Evolutionary conservation across 306 rosid genomes (phyloP).

Genomic region (Quercus suber): DNA sequence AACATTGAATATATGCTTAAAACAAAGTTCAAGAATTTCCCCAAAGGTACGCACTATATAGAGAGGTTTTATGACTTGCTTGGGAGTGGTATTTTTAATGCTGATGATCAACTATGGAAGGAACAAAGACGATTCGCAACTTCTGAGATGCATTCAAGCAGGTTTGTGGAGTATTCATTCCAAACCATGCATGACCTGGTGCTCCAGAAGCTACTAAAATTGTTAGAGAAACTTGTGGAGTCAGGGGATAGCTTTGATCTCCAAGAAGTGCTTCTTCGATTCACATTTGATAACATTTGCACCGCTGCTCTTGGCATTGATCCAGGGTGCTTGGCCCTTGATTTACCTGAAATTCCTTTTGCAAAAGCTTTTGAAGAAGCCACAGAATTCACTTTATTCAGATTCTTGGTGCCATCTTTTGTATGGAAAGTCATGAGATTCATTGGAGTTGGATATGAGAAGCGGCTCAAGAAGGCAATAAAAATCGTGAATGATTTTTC

Average conservation of each 20-base stretch:
- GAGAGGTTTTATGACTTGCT: constrained; percentile 43
- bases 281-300: constrained; percentile 48
- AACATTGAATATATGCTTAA: constrained; percentile 46
- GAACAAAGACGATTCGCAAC: constrained; percentile 38
- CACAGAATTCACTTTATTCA: not conserved
- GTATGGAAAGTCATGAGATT: constrained; percentile 9
- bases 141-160: constrained; percentile 33
- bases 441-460: constrained; percentile 11
- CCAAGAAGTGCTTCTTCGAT: constrained; percentile 44
- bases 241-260: constrained; percentile 28
- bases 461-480: constrained; percentile 8
- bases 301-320: constrained; percentile 35
- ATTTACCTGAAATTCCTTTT: constrained; percentile 9
- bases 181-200: constrained; percentile 32
- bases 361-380: constrained; percentile 22
- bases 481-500: constrained; percentile 30
- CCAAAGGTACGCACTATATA: constrained; percentile 35
- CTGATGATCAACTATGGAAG: constrained; percentile 39
- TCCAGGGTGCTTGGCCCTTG: constrained; percentile 37
- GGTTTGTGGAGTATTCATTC: constrained; percentile 23
- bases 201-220: constrained; percentile 24
- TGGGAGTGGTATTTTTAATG: constrained; percentile 45
- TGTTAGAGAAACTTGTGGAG: constrained; percentile 19
- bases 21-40: constrained; percentile 43
- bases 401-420: constrained; percentile 4